Evolutionary conservation across 176 grass and related monocot species (phyloP), one percentile per base, ranked within the genome.

Genomic region (Oryza officinalis): DNA sequence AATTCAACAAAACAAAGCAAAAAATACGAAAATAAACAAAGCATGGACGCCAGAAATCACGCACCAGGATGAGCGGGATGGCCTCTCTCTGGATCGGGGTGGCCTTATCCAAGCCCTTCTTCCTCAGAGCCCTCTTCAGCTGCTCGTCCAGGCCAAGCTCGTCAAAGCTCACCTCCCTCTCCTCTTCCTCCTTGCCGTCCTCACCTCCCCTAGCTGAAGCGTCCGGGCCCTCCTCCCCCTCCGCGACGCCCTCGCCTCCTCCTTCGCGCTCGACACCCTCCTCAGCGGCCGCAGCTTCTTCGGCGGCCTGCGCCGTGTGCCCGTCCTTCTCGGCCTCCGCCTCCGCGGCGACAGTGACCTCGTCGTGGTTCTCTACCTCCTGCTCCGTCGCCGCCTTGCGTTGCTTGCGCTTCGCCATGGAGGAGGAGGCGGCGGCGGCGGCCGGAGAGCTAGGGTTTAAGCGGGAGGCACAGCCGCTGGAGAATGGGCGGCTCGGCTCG

Each of bases 31-130:
- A 69, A 84, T 0, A 71, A 80, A 35, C 32, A 46, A 50, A 66
- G 17, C 8, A 79, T 0, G 11, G 12, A 5, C 26, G 5, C 31
- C 10, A 78, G 37, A 74, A 57, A 71, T 23, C 20, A 43, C 84
- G 41, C 33, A 98, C 95, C 90, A 98, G 67, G 25, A 95, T 95
- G 46, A 93, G 90, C 27, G 95, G 95, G 79, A 98, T 89, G n/a
- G 92, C 92, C 69, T 93, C 90, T 28, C 84, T 78, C 75, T 98
- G 95, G 80, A 98, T 98, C 2, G 88, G 92, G 71, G 92, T 94
- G 31, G 88, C 81, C 27, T 79, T 78, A 60, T 73, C 28, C 72
- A 98, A 77, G 41, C 86, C 87, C 78, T 93, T 91, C 90, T 98
- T 98, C 87, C 88, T 83, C 79, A 98, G 43, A 65, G 95, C 95